Percentiles rank a stretch among this genome's conserved stretches.
Conservation (phyloP, 176 grass and related monocot genomes). For the Alopecurus myosuroides region DNA sequence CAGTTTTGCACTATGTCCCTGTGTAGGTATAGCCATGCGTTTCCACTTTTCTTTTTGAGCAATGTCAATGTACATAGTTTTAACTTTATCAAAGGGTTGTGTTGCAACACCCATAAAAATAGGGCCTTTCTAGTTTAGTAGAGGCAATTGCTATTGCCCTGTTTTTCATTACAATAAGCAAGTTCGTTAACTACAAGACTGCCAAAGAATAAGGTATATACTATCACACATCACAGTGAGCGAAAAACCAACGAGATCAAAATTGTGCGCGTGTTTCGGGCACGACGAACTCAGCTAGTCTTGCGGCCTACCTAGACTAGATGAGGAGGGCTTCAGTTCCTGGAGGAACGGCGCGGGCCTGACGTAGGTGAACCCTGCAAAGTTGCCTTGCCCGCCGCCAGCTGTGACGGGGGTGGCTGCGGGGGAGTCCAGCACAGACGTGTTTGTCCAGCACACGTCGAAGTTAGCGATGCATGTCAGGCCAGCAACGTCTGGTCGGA, state of each 20-base stretch:
- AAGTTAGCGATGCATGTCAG: constrained; percentile 81
- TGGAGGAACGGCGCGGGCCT: constrained; percentile 58
- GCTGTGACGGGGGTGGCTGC: constrained; percentile 56
- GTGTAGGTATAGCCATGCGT: background rate
- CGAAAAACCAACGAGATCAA: constrained; percentile 8
- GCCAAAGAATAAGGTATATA: background rate
- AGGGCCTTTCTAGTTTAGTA: background rate
- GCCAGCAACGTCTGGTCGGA: constrained; percentile 58
- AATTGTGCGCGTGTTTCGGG: background rate
- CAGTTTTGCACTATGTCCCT: background rate
- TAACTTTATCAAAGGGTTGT: background rate
- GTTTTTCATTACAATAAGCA: background rate
- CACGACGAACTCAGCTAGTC: background rate
- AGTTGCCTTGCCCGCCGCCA: constrained; percentile 39
- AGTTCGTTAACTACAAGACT: background rate
- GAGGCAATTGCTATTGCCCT: background rate
- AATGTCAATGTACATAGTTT: background rate
- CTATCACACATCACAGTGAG: background rate
- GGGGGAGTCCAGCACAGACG: constrained; percentile 68
- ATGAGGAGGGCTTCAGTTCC: constrained; percentile 26
- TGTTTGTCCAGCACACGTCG: constrained; percentile 79
- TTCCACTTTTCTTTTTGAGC: background rate
- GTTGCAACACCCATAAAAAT: background rate
- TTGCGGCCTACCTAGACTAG: constrained; percentile 34
- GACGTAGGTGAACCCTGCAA: constrained; percentile 77